Percentiles rank a stretch among this genome's conserved stretches.
phyloP scores from a whole-genome alignment of 257 asterid genomes.

The Nemophila menziesii region DNA sequence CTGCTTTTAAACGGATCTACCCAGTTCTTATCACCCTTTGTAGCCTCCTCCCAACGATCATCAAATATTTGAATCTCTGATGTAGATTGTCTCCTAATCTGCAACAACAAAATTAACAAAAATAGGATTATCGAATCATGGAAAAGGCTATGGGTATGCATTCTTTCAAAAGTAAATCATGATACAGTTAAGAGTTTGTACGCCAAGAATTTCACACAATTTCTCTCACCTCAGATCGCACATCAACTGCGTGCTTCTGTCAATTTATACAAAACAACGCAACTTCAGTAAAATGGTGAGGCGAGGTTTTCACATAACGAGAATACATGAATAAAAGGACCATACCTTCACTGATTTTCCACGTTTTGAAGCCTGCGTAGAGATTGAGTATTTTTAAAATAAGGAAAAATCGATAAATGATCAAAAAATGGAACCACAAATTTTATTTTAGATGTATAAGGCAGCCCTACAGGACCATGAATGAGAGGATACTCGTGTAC shows the following conservation, averaged over 20 bases:
- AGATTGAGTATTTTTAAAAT: conserved; percentile 10
- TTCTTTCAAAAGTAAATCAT: too few relatives aligned
- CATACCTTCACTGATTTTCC: conserved; percentile 40
- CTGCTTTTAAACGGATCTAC: conserved; percentile 44
- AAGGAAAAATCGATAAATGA: not conserved
- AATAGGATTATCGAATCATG: too few relatives aligned
- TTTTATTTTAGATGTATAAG: not conserved
- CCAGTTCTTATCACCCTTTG: conserved; percentile 54
- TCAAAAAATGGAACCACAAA: not conserved
- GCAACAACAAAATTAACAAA: conserved; percentile 4
- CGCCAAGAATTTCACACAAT: too few relatives aligned
- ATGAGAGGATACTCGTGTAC: conserved; percentile 5
- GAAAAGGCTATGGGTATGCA: too few relatives aligned
- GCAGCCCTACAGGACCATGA: not conserved
- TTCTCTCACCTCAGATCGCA: conserved; percentile 60
- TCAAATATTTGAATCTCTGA: conserved; percentile 53
- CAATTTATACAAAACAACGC: conserved; percentile 4
- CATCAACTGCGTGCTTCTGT: conserved; percentile 56
- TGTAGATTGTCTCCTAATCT: conserved; percentile 66
- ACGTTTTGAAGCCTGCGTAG: conserved; percentile 28
- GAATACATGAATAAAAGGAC: not conserved
- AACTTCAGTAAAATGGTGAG: too few relatives aligned
- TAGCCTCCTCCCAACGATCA: conserved; percentile 75
- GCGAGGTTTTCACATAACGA: not conserved
- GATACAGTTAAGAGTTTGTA: too few relatives aligned